Evolutionary conservation across 306 rosid genomes (phyloP).

Genomic region (Neltuma alba): DNA sequence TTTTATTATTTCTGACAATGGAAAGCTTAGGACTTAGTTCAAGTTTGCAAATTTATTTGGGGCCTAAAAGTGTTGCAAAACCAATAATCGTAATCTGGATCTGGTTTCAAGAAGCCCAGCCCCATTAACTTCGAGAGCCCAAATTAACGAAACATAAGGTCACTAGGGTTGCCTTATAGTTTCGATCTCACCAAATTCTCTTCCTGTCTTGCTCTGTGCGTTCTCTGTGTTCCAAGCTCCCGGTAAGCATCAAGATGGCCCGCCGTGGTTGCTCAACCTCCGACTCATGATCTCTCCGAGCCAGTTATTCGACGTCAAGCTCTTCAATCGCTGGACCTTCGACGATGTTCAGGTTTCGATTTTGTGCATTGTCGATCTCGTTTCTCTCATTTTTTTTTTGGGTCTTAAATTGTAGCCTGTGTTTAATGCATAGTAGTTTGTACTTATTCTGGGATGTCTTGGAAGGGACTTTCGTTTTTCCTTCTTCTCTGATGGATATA

Average conservation of each 20-base stretch:
- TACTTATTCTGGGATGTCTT: background rate
- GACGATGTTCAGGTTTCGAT: constrained; percentile 36
- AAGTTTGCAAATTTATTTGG: too few species aligned
- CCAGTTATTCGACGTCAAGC: constrained; percentile 36
- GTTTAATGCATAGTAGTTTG: background rate
- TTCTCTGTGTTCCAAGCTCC: background rate
- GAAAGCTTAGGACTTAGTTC: too few species aligned
- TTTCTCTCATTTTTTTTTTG: background rate
- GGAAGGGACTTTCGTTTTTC: background rate
- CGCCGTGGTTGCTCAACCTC: background rate
- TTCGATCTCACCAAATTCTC: too few species aligned
- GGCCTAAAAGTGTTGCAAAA: too few species aligned
- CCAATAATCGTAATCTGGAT: background rate
- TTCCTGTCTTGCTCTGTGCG: background rate
- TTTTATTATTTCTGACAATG: too few species aligned
- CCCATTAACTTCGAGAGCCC: background rate
- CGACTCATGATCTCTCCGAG: background rate
- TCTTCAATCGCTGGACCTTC: constrained; percentile 44
- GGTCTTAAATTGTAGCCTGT: background rate
- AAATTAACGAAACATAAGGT: background rate
- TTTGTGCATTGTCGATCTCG: background rate
- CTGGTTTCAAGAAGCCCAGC: background rate
- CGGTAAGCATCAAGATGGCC: constrained; percentile 9
- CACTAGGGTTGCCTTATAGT: background rate
- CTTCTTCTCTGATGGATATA: too few species aligned